Evolutionary conservation across 345 rosid species (phyloP), one percentile per base, ranked within the genome.

Genomic region (Pistacia vera): DNA sequence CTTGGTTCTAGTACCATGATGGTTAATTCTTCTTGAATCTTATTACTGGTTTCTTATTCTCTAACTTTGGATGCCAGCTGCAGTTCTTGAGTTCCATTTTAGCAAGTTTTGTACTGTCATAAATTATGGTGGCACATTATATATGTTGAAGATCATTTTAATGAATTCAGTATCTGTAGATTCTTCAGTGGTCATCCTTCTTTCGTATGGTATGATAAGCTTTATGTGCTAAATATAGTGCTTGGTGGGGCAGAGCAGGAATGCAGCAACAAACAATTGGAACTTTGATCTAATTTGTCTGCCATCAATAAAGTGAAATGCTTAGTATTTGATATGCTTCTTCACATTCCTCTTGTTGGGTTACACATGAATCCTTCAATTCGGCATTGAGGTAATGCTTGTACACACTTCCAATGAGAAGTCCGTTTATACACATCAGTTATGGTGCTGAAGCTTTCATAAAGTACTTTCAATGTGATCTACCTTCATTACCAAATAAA

Each of bases 51-150:
- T 55, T 41, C 64, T 71, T 71, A 17, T 62, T 46, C 25, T 75
- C 74, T 66, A 68, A 69, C 54, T 75, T 72, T 28, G 79, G 76
- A 72, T 72, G 63, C 75, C 77, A 69, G 76, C 79, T 49, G 67
- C 75, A 36, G 51, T 75, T 71, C 48, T 73, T 77, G 38, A 64
- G 71, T 75, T 60, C 51, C 66, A 70, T 65, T 71, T 73, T 73
- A 66, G 72, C 65, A 76, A 78, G 81, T 76, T 77, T 54, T 78
- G 67, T 81, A 62, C 51, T 78, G 41, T 74, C 73, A 74, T 65
- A 76, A 73, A 36, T 68, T 74, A 17, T 76, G 75, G 75, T 61
- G 76, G 75, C 55, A 69, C 70, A 68, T 38, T 64, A 41, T 52
- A 48, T 44, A 22, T 63, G 36, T 46, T 28, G 62, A 69, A 75